phyloP scores from a whole-genome alignment of 495 filamentous ascomycete genomes.

The Talaromyces liani region DNA sequence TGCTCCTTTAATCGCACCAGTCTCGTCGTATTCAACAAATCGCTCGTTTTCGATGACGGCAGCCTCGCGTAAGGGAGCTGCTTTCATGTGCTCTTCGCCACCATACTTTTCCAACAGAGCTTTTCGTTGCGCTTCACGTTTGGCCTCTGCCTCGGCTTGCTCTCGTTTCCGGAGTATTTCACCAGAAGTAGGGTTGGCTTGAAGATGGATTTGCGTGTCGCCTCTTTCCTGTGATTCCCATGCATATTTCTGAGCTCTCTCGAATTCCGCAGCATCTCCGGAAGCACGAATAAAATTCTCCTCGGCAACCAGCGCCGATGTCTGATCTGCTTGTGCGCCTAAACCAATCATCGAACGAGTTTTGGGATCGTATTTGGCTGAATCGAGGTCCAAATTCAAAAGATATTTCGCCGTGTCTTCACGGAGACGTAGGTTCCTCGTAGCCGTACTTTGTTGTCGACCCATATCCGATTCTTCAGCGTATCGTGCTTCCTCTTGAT shows the following conservation, averaged over 20 bases:
- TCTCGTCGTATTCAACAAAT: conserved; percentile 95
- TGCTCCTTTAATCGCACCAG: conserved; percentile 81
- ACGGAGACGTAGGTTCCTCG: conserved; percentile 80
- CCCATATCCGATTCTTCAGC: conserved; percentile 98
- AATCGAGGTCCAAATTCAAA: conserved; percentile 88
- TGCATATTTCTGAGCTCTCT: conserved; percentile 78
- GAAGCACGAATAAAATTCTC: conserved; percentile 87
- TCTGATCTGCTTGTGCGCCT: conserved; percentile 74
- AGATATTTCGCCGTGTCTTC: conserved; percentile 99
- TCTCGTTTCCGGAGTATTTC: conserved; percentile 77
- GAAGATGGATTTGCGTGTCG: conserved; percentile 74
- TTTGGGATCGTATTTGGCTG: conserved; percentile 97
- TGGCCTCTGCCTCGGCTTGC: conserved; percentile 58
- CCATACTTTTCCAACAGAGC: conserved; percentile 81
- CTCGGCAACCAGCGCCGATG: conserved; percentile 83
- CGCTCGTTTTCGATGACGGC: conserved; percentile 72
- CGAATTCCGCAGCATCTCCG: conserved; percentile 93
- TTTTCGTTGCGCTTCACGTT: conserved; percentile 59
- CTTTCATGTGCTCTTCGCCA: conserved; percentile 56
- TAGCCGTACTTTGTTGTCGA: conserved; percentile 78
- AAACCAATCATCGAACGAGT: conserved; percentile 89
- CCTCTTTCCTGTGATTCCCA: conserved; percentile 89
- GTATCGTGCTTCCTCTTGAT: conserved; percentile 66
- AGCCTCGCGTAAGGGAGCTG: conserved; percentile 52
- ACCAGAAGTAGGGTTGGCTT: conserved; percentile 93